These are phyloP conservation scores for Amaranthus tricolor DNA, from an alignment of 179 eudicot genomes.

Conservation along the genomic window DNA sequence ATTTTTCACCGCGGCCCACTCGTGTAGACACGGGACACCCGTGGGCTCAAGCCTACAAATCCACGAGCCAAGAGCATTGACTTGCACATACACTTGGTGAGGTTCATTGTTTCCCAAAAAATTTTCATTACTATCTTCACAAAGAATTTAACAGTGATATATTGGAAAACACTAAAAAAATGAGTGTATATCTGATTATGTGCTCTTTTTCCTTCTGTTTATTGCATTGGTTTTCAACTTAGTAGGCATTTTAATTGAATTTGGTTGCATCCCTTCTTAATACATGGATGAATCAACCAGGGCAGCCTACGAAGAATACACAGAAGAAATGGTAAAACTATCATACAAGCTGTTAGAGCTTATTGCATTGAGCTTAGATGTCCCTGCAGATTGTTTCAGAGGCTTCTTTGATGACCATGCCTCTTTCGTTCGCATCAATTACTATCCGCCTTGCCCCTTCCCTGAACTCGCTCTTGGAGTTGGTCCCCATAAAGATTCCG, in stretches of 20 bases:
- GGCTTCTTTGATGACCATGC: slow-evolving; percentile 45
- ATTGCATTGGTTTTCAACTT: not conserved
- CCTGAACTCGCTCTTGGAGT: slow-evolving; percentile 70
- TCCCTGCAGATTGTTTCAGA: slow-evolving; percentile 31
- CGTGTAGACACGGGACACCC: too few relatives aligned
- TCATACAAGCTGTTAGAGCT: slow-evolving; percentile 47
- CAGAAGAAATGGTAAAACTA: slow-evolving; percentile 46
- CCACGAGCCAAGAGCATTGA: too few relatives aligned
- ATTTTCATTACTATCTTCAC: too few relatives aligned
- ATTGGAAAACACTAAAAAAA: too few relatives aligned
- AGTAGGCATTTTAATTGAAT: not conserved
- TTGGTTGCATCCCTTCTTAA: not conserved
- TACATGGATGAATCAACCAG: slow-evolving; percentile 23
- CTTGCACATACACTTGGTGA: too few relatives aligned
- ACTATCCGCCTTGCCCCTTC: slow-evolving; percentile 53
- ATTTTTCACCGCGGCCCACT: too few relatives aligned
- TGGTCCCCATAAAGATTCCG: slow-evolving; percentile 68
- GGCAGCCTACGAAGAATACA: slow-evolving; percentile 52
- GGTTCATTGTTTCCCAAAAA: too few relatives aligned
- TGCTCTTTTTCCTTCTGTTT: not conserved
- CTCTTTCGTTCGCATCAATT: slow-evolving; percentile 49
- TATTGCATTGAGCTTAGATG: slow-evolving; percentile 54
- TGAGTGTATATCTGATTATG: not conserved
- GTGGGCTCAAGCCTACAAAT: too few relatives aligned
- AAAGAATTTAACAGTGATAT: too few relatives aligned